Evolutionary conservation across 164 flowering plant genomes (phyloP), one percentile per base, ranked within the genome.

Genomic region (Tetracentron sinense): DNA sequence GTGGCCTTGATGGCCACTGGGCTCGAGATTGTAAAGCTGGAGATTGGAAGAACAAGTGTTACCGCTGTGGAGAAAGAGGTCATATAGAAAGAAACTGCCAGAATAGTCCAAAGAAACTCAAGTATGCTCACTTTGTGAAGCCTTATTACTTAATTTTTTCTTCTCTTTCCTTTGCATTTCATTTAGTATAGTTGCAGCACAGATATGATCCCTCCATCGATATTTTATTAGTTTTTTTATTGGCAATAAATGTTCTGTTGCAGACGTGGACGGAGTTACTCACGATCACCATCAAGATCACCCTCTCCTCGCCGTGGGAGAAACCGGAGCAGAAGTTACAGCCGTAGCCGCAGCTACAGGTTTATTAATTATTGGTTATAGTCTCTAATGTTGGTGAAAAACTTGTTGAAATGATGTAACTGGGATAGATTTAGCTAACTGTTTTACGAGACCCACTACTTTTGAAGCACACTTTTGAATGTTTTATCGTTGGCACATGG

Each of bases 1-100:
- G 54, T 51, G 54, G 54, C 27, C n/a, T 51, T 21, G 54, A 51
- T 51, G 54, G 54, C 54, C 54, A 51, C 7, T 51, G 54, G 54
- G 54, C 54, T 22, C 28, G 28, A 29, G 98, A 93, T 68, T 93
- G 98, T 80, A 93, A 87, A 74, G 96, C 98, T 58, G 97, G 98
- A 17, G 98, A 93, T 73, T 93, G 97, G 98, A 93, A 93, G 75
- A 93, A 93, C 70, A 90, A 86, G 76, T 93, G 98, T 64, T 51
- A 51, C 54, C 28, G 54, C 16, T 51, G 54, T 51, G 54, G 54
- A 21, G 54, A 51, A 51, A 51, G 54, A 51, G 54, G 54, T 25
- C 54, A 51, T 14, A 22, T 51, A 1, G 54, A 51, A 51, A 51
- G 54, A 21, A 51, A 51, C 14, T 51, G 54, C 54, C 23, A 51